A percentile compares a stretch with the other conserved stretches of the same genome.
These are phyloP conservation scores for Podospora sp. DNA, from an alignment of 495 filamentous ascomycete species.

Conservation along the genomic window DNA sequence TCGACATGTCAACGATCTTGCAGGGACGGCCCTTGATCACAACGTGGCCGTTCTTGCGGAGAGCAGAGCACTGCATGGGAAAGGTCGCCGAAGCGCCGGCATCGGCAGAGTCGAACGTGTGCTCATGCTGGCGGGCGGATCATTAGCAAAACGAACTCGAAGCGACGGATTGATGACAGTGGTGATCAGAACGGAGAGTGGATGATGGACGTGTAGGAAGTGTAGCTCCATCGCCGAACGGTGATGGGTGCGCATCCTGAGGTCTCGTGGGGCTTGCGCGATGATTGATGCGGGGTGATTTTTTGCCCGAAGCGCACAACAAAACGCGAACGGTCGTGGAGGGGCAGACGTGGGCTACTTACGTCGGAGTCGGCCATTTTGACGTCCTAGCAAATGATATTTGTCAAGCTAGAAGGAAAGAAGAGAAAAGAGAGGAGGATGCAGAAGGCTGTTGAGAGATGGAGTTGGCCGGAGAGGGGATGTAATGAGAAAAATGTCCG, in stretches of 20 bases:
- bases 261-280: conserved; percentile 31
- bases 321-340: conserved; percentile 12
- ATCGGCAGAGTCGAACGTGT: conserved; percentile 88
- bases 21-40: conserved; percentile 97
- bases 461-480: conserved; percentile 27
- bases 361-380: conserved; percentile 55
- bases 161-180: background rate
- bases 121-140: conserved; percentile 67
- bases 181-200: background rate
- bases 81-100: conserved; percentile 91
- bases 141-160: conserved; percentile 12
- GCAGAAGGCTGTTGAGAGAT: conserved; percentile 28
- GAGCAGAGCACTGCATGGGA: conserved; percentile 98
- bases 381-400: conserved; percentile 42
- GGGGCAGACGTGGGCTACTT: conserved; percentile 24
- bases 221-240: background rate
- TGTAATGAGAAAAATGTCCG: conserved; percentile 32
- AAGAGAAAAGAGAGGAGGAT: conserved; percentile 35
- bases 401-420: conserved; percentile 27
- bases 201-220: background rate
- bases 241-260: conserved; percentile 17
- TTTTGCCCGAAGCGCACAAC: conserved; percentile 30
- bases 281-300: conserved; percentile 35
- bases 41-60: conserved; percentile 98
- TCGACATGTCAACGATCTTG: conserved; percentile 99